phyloP scores from a whole-genome alignment of 2,329 filamentous ascomycete genomes.

The Dactylella cylindrospora region DNA sequence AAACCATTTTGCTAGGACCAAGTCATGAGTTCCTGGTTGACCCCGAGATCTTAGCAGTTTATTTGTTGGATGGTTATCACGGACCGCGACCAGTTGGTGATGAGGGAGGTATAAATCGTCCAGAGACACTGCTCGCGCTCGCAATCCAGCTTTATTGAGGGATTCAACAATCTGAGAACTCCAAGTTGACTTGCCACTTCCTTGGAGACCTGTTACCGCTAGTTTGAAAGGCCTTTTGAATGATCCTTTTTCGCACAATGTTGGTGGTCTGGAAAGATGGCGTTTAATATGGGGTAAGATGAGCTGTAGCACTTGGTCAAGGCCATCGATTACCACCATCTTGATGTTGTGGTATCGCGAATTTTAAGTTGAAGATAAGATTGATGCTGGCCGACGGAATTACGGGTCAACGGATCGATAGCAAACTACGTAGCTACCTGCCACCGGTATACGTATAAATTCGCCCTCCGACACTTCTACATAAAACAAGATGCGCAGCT shows the following conservation, averaged over 20 bases:
- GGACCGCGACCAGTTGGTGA: slow-evolving; percentile 66
- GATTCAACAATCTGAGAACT: slow-evolving; percentile 67
- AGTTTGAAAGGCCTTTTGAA: slow-evolving; percentile 68
- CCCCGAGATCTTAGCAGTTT: slow-evolving; percentile 77
- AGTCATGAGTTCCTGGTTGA: slow-evolving; percentile 80
- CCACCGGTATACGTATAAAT: too few relatives aligned
- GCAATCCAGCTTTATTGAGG: slow-evolving; percentile 61
- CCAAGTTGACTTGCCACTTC: slow-evolving; percentile 87
- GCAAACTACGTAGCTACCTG: too few relatives aligned
- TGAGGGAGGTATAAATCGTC: slow-evolving; percentile 87
- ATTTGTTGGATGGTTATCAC: slow-evolving; percentile 67
- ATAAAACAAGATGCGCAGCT: too few relatives aligned
- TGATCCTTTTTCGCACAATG: slow-evolving; percentile 4
- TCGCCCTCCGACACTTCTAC: too few relatives aligned
- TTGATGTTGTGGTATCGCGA: slow-evolving; percentile 1
- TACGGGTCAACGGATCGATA: background rate
- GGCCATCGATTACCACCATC: slow-evolving; percentile 13
- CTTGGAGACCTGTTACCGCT: slow-evolving; percentile 87
- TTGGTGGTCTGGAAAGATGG: slow-evolving; percentile 12
- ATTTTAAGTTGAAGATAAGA: background rate
- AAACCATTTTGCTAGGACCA: slow-evolving; percentile 64
- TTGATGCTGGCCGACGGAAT: background rate
- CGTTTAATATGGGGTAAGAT: slow-evolving; percentile 19
- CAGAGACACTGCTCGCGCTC: slow-evolving; percentile 73
- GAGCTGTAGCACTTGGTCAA: slow-evolving; percentile 10